Conservation (phyloP, 208 protist species). For the Leishmania gerbilli region DNA sequence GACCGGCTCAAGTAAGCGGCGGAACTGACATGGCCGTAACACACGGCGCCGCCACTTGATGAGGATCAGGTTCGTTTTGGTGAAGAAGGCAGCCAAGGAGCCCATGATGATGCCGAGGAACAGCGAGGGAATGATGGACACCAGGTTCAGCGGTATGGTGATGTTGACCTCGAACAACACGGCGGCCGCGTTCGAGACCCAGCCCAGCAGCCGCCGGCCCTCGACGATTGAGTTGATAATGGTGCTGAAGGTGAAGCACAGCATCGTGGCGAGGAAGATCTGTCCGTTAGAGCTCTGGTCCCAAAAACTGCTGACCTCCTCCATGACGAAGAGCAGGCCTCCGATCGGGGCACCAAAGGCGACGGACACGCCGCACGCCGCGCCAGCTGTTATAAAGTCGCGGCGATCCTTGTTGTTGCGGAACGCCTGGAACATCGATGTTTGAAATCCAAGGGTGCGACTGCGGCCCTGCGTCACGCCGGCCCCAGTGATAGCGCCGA, state of each 20-base stretch:
- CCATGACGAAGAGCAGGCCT: conserved; percentile 96
- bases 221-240: conserved; percentile 84
- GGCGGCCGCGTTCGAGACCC: conserved; percentile 79
- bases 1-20: conserved; percentile 75
- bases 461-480: conserved; percentile 93
- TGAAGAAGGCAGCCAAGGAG: conserved; percentile 87
- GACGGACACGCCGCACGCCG: conserved; percentile 94
- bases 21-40: conserved; percentile 50
- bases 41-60: conserved; percentile 67
- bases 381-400: conserved; percentile 94
- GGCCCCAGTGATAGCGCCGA: conserved; percentile 93
- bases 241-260: conserved; percentile 81
- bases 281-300: conserved; percentile 89
- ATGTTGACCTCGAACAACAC: conserved; percentile 91
- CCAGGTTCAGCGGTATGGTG: conserved; percentile 82
- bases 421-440: conserved; percentile 76
- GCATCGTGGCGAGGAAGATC: conserved; percentile 94
- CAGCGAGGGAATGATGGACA: conserved; percentile 86
- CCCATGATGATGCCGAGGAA: conserved; percentile 85
- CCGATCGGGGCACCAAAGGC: conserved; percentile 97
- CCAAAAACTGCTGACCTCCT: conserved; percentile 95
- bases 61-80: conserved; percentile 85
- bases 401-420: conserved; percentile 92
- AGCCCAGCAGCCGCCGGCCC: conserved; percentile 73
- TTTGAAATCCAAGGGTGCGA: conserved; percentile 84